Conservation (phyloP, 179 eudicot genomes). For the Gypsophila paniculata region DNA sequence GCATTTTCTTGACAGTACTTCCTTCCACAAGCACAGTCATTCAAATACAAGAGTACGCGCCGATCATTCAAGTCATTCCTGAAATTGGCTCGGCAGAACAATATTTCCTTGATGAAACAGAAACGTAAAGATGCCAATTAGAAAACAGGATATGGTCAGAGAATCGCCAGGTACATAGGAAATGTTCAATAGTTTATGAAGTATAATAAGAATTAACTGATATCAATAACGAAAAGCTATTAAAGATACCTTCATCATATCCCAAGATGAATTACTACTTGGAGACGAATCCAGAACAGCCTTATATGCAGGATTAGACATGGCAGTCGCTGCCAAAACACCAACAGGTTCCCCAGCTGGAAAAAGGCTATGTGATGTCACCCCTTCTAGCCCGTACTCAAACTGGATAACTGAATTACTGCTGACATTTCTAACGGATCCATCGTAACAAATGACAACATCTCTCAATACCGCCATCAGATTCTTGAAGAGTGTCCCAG, state of each 20-base stretch:
- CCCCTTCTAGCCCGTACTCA: slow-evolving; percentile 65
- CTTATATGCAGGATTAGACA: slow-evolving; percentile 98
- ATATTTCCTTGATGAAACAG: slow-evolving; percentile 62
- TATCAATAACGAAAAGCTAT: slow-evolving; percentile 1
- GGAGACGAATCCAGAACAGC: slow-evolving; percentile 97
- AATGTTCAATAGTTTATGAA: neutral
- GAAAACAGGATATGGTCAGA: neutral
- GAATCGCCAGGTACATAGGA: neutral
- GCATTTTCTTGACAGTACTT: slow-evolving; percentile 75
- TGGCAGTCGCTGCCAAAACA: slow-evolving; percentile 95
- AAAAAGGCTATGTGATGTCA: slow-evolving; percentile 42
- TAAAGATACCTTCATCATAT: slow-evolving; percentile 85
- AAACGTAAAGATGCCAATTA: slow-evolving; percentile 18
- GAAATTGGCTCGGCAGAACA: slow-evolving; percentile 74
- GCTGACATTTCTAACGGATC: slow-evolving; percentile 82
- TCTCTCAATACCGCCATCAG: slow-evolving; percentile 96
- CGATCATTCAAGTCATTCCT: slow-evolving; percentile 69
- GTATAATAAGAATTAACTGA: no score
- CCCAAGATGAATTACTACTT: slow-evolving; percentile 90
- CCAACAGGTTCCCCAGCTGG: slow-evolving; percentile 98
- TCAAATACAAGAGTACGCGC: slow-evolving; percentile 65
- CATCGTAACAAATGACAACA: slow-evolving; percentile 90
- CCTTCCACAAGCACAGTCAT: slow-evolving; percentile 77
- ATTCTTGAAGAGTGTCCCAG: slow-evolving; percentile 87
- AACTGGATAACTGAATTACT: slow-evolving; percentile 87